A percentile compares a stretch with the other conserved stretches of the same genome.
Evolutionary conservation across 139 green algal genomes (phyloP).

Genomic region (Micractinium conductrix): DNA sequence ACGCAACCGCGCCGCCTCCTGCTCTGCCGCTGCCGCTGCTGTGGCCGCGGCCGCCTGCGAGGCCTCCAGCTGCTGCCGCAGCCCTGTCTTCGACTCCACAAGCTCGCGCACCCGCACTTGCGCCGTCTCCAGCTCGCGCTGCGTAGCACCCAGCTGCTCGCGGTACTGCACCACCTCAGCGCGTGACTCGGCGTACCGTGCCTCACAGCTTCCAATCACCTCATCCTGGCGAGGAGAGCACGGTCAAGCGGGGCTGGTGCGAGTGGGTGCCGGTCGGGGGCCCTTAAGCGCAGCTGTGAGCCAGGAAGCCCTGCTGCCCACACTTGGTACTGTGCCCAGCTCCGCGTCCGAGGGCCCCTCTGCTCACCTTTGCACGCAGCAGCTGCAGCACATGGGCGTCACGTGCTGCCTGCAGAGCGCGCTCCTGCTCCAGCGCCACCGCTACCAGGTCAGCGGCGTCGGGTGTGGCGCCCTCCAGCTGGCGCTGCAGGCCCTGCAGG

Average conservation of each 20-base stretch:
- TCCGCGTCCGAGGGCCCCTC: too few relatives aligned
- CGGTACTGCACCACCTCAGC: conserved; percentile 21
- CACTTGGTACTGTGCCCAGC: too few relatives aligned
- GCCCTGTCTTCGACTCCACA: conserved; percentile 42
- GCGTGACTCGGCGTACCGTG: conserved; percentile 38
- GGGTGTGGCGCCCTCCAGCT: conserved; percentile 22
- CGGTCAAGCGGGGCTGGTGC: too few relatives aligned
- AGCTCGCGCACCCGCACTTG: conserved; percentile 45
- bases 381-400: conserved; percentile 53
- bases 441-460: conserved; percentile 25
- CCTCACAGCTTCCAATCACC: conserved; percentile 42
- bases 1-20: conserved; percentile 30
- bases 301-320: too few relatives aligned
- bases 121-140: conserved; percentile 37
- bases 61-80: conserved; percentile 44
- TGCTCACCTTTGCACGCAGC: conserved; percentile 46
- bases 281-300: too few relatives aligned
- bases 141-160: conserved; percentile 25
- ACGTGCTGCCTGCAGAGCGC: conserved; percentile 44
- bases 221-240: too few relatives aligned
- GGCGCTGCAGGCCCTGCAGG: conserved; percentile 27
- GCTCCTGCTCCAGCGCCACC: conserved; percentile 47
- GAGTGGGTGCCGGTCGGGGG: too few relatives aligned
- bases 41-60: conserved; percentile 21
- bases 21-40: conserved; percentile 39